Evolutionary conservation across 1,139 yeast genomes (phyloP).

Genomic region (Blastobotrys aristatus): DNA sequence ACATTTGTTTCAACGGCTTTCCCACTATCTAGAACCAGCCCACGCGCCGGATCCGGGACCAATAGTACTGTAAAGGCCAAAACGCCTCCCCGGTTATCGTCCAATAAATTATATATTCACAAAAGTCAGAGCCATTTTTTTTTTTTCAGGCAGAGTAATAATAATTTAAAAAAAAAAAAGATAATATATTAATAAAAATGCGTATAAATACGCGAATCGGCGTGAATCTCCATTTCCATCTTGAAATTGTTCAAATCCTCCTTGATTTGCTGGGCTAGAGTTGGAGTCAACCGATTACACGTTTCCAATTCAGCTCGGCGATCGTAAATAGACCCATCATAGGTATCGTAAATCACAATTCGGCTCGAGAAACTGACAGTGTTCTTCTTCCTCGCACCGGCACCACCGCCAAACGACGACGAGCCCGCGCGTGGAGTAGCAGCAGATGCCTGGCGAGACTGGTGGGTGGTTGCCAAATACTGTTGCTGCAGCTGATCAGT

Average conservation of each 20-base stretch:
- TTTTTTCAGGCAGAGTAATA: no score
- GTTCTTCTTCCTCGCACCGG: conserved; percentile 5
- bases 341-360: conserved; percentile 82
- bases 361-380: conserved; percentile 75
- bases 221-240: conserved; percentile 73
- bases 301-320: conserved; percentile 92
- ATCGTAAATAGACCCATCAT: conserved; percentile 79
- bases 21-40: no score
- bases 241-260: conserved; percentile 75
- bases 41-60: no score
- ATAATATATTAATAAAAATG: conserved; percentile 59
- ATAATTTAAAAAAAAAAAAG: no score
- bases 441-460: background rate
- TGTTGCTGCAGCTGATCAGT: background rate
- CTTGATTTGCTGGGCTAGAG: conserved; percentile 79
- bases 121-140: no score
- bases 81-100: no score
- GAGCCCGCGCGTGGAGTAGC: background rate
- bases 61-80: no score
- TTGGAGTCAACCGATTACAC: conserved; percentile 86
- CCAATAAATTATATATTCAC: no score
- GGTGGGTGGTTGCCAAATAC: background rate
- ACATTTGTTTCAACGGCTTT: no score
- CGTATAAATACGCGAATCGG: conserved; percentile 70
- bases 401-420: no score